A percentile compares a stretch with the other conserved stretches of the same genome.
phyloP scores from a whole-genome alignment of 78 protist species.

The Speleostelium caveatum region DNA sequence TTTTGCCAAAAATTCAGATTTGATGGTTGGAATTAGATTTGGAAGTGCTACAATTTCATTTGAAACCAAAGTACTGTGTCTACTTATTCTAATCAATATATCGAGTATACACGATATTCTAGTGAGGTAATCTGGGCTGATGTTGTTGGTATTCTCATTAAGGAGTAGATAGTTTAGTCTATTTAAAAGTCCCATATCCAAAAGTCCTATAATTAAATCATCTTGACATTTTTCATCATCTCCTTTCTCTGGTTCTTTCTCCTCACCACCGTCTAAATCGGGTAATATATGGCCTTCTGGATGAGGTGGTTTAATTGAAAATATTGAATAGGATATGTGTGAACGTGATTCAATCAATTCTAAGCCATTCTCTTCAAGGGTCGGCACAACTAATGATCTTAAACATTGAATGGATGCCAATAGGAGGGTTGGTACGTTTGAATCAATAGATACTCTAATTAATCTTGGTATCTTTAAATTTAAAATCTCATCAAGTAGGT shows the following conservation, averaged over 20 bases:
- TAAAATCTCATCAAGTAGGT: constrained; percentile 31
- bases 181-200: constrained; percentile 54
- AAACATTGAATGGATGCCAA: constrained; percentile 20
- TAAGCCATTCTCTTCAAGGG: constrained; percentile 20
- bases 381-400: constrained; percentile 36
- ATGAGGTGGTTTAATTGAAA: constrained; percentile 70
- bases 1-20: too few relatives aligned
- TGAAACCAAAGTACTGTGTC: constrained; percentile 23
- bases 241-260: constrained; percentile 31
- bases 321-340: constrained; percentile 28
- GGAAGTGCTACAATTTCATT: constrained; percentile 37
- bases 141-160: neutral
- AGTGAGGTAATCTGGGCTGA: neutral
- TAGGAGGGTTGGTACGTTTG: constrained; percentile 39
- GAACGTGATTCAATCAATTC: constrained; percentile 50
- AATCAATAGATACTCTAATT: constrained; percentile 33
- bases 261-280: neutral
- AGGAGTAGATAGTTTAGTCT: constrained; percentile 29
- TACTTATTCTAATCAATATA: constrained; percentile 17
- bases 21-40: too few relatives aligned
- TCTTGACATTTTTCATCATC: constrained; percentile 63
- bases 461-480: constrained; percentile 64
- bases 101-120: constrained; percentile 11
- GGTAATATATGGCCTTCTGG: neutral
- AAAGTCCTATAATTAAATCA: constrained; percentile 38